These are phyloP conservation scores for Leccinum variicolor DNA, from an alignment of 768 basidiomycete species.

Conservation along the genomic window DNA sequence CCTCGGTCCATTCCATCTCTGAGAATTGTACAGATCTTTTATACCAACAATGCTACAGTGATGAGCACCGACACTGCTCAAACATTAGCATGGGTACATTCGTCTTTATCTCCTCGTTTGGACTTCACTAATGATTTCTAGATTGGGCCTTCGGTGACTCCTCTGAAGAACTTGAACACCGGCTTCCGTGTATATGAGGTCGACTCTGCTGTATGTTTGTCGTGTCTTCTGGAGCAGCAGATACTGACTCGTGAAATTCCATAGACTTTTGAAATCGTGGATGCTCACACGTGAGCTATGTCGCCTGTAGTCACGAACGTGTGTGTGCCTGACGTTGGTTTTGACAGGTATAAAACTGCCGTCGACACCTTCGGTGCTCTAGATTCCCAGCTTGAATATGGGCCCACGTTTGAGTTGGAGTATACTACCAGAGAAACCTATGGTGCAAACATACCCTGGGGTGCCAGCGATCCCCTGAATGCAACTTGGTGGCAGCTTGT, in stretches of 20 bases:
- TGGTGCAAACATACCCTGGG: slow-evolving; percentile 56
- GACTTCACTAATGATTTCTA: slow-evolving; percentile 24
- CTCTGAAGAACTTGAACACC: slow-evolving; percentile 67
- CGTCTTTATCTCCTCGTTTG: slow-evolving; percentile 2
- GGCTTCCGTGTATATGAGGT: slow-evolving; percentile 56
- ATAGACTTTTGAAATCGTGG: slow-evolving; percentile 74
- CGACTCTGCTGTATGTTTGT: slow-evolving; percentile 49
- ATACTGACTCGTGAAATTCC: slow-evolving; percentile 2
- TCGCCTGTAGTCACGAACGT: neutral
- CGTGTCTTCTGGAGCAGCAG: neutral
- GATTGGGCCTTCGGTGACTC: slow-evolving; percentile 71
- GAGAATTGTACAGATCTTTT: slow-evolving; percentile 51
- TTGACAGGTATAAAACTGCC: slow-evolving; percentile 57
- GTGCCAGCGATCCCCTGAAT: slow-evolving; percentile 62
- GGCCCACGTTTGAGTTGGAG: slow-evolving; percentile 61
- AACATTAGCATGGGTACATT: slow-evolving; percentile 48
- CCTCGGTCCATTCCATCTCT: neutral
- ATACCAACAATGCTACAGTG: slow-evolving; percentile 65
- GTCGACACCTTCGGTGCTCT: slow-evolving; percentile 58
- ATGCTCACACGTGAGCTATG: slow-evolving; percentile 66
- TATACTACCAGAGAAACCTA: slow-evolving; percentile 71
- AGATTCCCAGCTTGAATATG: slow-evolving; percentile 51
- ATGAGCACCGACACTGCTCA: slow-evolving; percentile 56
- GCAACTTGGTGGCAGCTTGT: slow-evolving; percentile 83
- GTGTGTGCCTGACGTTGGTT: neutral